A percentile compares a stretch with the other conserved stretches of the same genome.
phyloP scores from a whole-genome alignment of 2,329 filamentous ascomycete genomes.

The Pseudogymnoascus sp. region DNA sequence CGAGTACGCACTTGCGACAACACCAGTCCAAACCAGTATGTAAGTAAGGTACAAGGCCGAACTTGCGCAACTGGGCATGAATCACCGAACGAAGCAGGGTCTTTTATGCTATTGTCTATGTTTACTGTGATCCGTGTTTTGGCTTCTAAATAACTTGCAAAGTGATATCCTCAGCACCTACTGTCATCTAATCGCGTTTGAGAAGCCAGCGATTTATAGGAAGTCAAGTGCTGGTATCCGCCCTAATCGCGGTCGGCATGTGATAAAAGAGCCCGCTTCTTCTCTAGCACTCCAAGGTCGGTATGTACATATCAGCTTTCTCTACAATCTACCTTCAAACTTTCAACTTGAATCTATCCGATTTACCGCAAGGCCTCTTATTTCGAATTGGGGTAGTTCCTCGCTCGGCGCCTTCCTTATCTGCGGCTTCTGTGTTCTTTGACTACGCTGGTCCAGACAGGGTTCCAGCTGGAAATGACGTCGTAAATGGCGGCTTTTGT shows the following conservation, averaged over 20 bases:
- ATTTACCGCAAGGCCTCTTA: neutral
- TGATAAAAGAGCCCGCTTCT: neutral
- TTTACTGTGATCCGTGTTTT: constrained; percentile 4
- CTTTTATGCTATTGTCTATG: neutral
- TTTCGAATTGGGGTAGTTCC: neutral
- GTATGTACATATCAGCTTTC: constrained; percentile 2
- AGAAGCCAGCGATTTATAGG: neutral
- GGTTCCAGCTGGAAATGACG: constrained; percentile 24
- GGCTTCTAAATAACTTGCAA: neutral
- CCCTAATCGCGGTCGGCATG: neutral
- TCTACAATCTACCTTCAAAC: neutral
- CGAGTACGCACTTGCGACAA: neutral
- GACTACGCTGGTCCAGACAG: constrained; percentile 2
- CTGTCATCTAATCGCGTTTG: neutral
- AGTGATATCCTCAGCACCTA: neutral
- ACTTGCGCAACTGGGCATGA: constrained; percentile 1
- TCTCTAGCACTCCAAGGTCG: neutral
- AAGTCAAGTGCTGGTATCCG: neutral
- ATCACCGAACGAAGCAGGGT: neutral
- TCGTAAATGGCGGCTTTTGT: constrained; percentile 32
- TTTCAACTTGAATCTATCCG: neutral
- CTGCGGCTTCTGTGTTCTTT: neutral
- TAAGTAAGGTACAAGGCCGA: neutral
- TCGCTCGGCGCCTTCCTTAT: neutral
- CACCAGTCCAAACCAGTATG: constrained; percentile 4